Percentiles rank a stretch among this genome's conserved stretches.
phyloP scores from a whole-genome alignment of 371 early-diverging fungal species.

The Syncephalis plumigaleata region DNA sequence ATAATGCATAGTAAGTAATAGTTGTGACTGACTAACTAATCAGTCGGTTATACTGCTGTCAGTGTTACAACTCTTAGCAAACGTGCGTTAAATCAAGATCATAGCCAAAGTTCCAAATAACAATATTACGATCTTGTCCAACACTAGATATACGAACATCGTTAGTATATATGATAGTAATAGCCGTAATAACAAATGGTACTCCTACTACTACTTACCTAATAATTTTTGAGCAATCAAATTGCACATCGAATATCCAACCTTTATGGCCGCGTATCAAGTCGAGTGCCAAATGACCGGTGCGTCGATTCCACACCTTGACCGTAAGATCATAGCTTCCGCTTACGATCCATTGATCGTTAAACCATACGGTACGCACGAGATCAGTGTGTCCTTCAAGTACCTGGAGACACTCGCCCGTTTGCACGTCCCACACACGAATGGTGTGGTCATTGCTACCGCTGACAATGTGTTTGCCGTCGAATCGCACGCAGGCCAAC shows the following conservation, averaged over 20 bases:
- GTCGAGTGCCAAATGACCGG: constrained; percentile 28
- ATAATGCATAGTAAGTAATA: too few species aligned
- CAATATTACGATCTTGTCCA: constrained; percentile 58
- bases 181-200: too few species aligned
- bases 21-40: too few species aligned
- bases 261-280: constrained; percentile 56
- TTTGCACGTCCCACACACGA: constrained; percentile 81
- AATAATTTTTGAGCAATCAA: constrained; percentile 59
- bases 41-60: too few species aligned
- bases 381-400: constrained; percentile 76
- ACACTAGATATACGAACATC: too few species aligned
- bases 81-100: constrained; percentile 44
- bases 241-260: constrained; percentile 92
- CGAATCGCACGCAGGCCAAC: constrained; percentile 85
- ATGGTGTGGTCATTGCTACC: constrained; percentile 92
- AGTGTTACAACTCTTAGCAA: too few species aligned
- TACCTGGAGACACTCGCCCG: constrained; percentile 57
- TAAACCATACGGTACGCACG: constrained; percentile 76
- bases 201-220: constrained; percentile 28
- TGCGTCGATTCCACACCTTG: constrained; percentile 76
- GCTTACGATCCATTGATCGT: constrained; percentile 55
- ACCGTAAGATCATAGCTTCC: constrained; percentile 90
- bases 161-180: constrained; percentile 1
- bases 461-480: constrained; percentile 73
- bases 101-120: constrained; percentile 60